A percentile compares a stretch with the other conserved stretches of the same genome.
Conservation (phyloP, 148 eudicot genomes). For the Mesembryanthemum crystallinum region DNA sequence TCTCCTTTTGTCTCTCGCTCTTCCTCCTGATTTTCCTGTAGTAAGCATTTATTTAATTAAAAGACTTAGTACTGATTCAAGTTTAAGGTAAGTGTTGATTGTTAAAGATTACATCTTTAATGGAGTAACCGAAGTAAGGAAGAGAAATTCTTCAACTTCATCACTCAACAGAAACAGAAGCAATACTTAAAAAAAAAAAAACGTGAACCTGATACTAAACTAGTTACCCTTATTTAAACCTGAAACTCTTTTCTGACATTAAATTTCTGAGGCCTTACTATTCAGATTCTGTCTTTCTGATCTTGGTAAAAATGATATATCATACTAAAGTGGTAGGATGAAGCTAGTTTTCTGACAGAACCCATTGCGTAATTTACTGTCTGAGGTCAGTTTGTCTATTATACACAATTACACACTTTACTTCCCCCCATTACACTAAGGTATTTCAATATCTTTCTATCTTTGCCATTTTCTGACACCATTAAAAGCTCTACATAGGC, state of each 20-base stretch:
- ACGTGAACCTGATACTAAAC: neutral
- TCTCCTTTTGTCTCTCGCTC: slow-evolving; percentile 51
- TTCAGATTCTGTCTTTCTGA: too few relatives aligned
- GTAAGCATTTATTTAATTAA: neutral
- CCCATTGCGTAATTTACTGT: too few relatives aligned
- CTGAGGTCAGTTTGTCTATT: too few relatives aligned
- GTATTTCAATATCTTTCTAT: slow-evolving; percentile 6
- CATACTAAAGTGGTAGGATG: too few relatives aligned
- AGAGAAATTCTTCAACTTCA: neutral
- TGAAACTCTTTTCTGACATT: neutral
- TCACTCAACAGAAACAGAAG: neutral
- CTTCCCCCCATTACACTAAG: too few relatives aligned
- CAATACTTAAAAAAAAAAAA: neutral
- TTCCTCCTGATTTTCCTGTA: slow-evolving; percentile 56
- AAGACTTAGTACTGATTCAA: neutral
- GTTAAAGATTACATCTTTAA: neutral
- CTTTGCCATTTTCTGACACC: neutral
- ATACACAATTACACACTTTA: too few relatives aligned
- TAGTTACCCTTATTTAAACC: neutral
- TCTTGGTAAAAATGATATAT: too few relatives aligned
- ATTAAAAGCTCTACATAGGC: neutral
- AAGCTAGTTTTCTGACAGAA: too few relatives aligned
- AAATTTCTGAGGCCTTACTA: neutral
- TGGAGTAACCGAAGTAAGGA: neutral
- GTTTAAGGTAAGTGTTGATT: neutral